These are phyloP conservation scores for Ocimum tenuiflorum DNA, from an alignment of 257 asterid genomes.

Conservation along the genomic window DNA sequence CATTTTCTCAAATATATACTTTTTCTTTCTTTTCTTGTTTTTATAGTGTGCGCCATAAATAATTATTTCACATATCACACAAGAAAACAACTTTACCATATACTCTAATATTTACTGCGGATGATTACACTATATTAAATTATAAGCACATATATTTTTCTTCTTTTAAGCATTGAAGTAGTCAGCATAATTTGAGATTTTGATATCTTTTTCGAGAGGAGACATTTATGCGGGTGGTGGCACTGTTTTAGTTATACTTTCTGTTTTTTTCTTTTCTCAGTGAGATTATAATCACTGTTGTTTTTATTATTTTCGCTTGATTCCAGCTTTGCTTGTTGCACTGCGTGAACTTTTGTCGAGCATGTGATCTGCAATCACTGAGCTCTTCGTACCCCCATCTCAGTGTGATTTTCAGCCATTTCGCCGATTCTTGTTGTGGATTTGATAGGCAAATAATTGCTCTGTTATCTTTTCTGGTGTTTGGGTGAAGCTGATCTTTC, in stretches of 20 bases:
- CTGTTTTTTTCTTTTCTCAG: slow-evolving; percentile 23
- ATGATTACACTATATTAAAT: not conserved
- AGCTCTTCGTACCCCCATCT: not conserved
- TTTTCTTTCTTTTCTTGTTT: slow-evolving; percentile 16
- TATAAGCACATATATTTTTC: not conserved
- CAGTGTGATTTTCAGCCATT: slow-evolving; percentile 18
- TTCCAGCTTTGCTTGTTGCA: slow-evolving; percentile 33
- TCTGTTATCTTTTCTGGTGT: slow-evolving; percentile 17
- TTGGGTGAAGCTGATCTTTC: slow-evolving; percentile 18
- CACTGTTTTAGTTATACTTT: slow-evolving; percentile 15
- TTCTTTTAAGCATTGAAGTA: slow-evolving; percentile 35
- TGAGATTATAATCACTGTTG: slow-evolving; percentile 18
- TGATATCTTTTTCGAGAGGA: slow-evolving; percentile 25
- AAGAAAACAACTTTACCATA: slow-evolving; percentile 11
- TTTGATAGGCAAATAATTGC: slow-evolving; percentile 16
- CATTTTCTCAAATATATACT: slow-evolving; percentile 22
- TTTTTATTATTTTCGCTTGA: slow-evolving; percentile 13
- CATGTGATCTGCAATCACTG: slow-evolving; percentile 42
- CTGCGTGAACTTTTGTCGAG: slow-evolving; percentile 25
- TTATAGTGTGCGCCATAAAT: slow-evolving; percentile 9
- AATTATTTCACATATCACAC: slow-evolving; percentile 16
- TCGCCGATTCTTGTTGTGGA: not conserved
- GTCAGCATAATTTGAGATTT: slow-evolving; percentile 44
- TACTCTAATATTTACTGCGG: slow-evolving; percentile 18
- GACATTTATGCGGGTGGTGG: slow-evolving; percentile 32